Evolutionary conservation across 164 flowering plant species (phyloP), one percentile per base, ranked within the genome.

Genomic region (Houttuynia cordata): DNA sequence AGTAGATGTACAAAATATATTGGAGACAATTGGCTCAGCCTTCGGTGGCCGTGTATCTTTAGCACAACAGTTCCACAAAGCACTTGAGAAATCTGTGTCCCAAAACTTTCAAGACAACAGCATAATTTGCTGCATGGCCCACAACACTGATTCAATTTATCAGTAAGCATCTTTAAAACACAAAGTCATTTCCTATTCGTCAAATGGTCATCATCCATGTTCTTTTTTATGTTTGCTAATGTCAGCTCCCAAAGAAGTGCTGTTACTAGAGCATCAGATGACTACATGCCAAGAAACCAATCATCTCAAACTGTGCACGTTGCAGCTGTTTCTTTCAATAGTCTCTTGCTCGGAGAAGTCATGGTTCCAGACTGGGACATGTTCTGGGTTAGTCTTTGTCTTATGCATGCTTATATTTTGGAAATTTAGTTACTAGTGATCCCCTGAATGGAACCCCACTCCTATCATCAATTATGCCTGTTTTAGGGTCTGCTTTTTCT

Each of bases 291-390:
- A 51, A 53, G 62, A 37, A 68, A 76, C 61, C 79, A 81, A 45
- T 59, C 65, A 24, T 64, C 83, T 34, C 87, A 81, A 65, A 74
- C 84, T 20, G 55, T 76, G 70, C 88, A 82, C 55, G 70, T 83
- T 55, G 85, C 86, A 60, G 74, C 88, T 45, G 87, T 81, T 49
- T 71, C 91, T 65, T 83, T 77, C 62, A 85, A 83, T 74, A 83
- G 86, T 77, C 71, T 85, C 24, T 79, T 83, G 63, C 78, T 85
- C 24, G 88, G 92, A 42, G 92, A 83, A 77, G 62, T 83, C 40
- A 59, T 81, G 40, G 76, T 80, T 50, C 92, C 92, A 23, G 92
- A 85, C 70, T 85, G 92, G 92, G 88, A 85, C 72, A 83, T 85
- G 92, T 83, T 85, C 70, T 78, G 83, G 71, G 85, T 83, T 77